A percentile compares a stretch with the other conserved stretches of the same genome.
These are phyloP conservation scores for Penstemon eatonii DNA, from an alignment of 257 asterid species.

Conservation along the genomic window DNA sequence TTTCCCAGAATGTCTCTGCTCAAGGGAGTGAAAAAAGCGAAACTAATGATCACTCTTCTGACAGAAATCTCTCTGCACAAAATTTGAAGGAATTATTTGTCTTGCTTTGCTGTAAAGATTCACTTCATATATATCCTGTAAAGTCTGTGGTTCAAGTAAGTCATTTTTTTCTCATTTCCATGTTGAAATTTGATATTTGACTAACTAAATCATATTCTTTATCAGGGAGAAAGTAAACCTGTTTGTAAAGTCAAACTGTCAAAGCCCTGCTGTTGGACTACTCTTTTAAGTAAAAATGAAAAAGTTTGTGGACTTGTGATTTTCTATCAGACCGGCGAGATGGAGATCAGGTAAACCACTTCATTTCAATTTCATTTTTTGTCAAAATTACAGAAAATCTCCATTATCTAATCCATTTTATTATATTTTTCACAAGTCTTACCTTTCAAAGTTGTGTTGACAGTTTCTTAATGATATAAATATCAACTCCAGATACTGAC, in stretches of 20 bases:
- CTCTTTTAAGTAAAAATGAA: conserved; percentile 53
- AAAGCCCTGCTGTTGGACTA: conserved; percentile 77
- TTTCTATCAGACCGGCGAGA: conserved; percentile 71
- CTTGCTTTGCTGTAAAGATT: conserved; percentile 71
- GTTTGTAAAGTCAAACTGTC: conserved; percentile 63
- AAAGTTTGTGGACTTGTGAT: conserved; percentile 55
- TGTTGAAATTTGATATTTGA: conserved; percentile 24
- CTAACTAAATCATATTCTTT: conserved; percentile 27
- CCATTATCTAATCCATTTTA: conserved; percentile 11
- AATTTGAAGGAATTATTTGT: conserved; percentile 48
- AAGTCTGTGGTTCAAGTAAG: conserved; percentile 70
- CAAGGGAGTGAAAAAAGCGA: conserved; percentile 43
- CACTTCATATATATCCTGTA: conserved; percentile 51
- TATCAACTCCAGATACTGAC: conserved; percentile 18
- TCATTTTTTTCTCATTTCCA: conserved; percentile 24
- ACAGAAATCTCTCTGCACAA: conserved; percentile 36
- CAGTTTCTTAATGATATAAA: conserved; percentile 7
- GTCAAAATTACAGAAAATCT: conserved; percentile 19
- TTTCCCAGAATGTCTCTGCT: conserved; percentile 31
- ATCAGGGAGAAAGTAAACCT: conserved; percentile 70
- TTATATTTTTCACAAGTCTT: not conserved
- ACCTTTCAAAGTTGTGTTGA: conserved; percentile 8
- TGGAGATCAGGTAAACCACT: conserved; percentile 69
- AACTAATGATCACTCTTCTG: conserved; percentile 35
- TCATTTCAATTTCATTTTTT: conserved; percentile 23